Evolutionary conservation across 179 eudicot genomes (phyloP), one percentile per base, ranked within the genome.

Genomic region (Corrigiola litoralis): DNA sequence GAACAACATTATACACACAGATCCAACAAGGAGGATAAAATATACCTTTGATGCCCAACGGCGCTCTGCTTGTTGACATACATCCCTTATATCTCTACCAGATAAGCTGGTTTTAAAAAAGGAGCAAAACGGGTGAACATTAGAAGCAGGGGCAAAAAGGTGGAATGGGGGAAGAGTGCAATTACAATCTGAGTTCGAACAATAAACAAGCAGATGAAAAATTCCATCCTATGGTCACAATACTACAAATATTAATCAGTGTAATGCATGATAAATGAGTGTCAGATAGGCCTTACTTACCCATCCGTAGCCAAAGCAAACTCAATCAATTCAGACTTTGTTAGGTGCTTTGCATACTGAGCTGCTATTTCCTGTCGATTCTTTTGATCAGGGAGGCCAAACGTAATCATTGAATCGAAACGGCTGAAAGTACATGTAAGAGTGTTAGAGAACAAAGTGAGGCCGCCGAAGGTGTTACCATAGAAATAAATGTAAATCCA

Each of bases 41-140:
- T 17, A 78, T 72, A 91, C 99, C 99, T 86, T 95, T 38, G 99
- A 86, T 66, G 97, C 99, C 97, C 99, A 95, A 38, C 79, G 92
- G 5, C 99, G 77, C 76, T 95, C 99, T 36, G 99, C 97, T 74
- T 95, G 99, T 72, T 86, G 96, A 77, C 97, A 91, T 27, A 86
- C 85, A 63, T 95, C 97, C 51, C 95, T 77, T 46, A 88, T 91
- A 77, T 91, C 97, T 56, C 99, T 77, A 58, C 99, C 99, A 52
- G 97, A 87, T 85, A 95, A 83, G 38, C 99, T 95, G 82, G 66
- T 44, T 29, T 27, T 24, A 27, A 14, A 42, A 45, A 63, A 25
- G 13, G 17, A 44, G 18, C 17, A 55, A 59, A 38, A 2, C 9
- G 27, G 47, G 36, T 36, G 40, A 42, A 32, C 4, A 25, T 62